These are phyloP conservation scores for Hygrophorus russula DNA, from an alignment of 768 basidiomycete species.

Conservation along the genomic window DNA sequence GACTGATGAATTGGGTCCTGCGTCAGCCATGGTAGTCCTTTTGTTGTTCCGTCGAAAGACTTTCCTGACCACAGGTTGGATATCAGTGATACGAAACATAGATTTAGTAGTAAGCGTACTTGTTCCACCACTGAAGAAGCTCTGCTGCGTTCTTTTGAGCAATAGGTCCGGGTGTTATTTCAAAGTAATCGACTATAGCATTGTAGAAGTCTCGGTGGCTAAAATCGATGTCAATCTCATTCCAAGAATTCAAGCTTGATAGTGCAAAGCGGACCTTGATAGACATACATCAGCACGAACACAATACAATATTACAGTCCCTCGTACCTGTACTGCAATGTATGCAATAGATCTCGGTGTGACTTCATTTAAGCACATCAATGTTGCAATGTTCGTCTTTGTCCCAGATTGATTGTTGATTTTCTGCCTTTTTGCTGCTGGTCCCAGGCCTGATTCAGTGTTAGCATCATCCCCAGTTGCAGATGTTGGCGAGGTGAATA, in stretches of 20 bases:
- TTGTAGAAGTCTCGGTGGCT: constrained; percentile 4
- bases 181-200: constrained; percentile 11
- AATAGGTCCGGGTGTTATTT: constrained; percentile 6
- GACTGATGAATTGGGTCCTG: not conserved
- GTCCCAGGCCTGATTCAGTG: no score
- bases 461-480: not conserved
- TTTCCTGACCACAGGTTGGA: not conserved
- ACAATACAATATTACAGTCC: not conserved
- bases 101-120: constrained; percentile 2
- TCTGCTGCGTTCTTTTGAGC: not conserved
- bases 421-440: no score
- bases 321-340: not conserved
- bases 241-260: not conserved
- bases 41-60: not conserved
- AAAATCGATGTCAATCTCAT: constrained; percentile 1
- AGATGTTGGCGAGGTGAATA: no score
- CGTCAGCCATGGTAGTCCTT: not conserved
- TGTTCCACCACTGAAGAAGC: constrained; percentile 12
- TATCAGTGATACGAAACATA: not conserved
- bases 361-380: not conserved
- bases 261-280: constrained; percentile 4
- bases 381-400: not conserved
- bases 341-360: constrained; percentile 1
- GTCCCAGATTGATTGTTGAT: no score
- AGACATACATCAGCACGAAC: not conserved